Evolutionary conservation across 179 eudicot genomes (phyloP), one percentile per base, ranked within the genome.

Genomic region (Amaranthus tricolor): DNA sequence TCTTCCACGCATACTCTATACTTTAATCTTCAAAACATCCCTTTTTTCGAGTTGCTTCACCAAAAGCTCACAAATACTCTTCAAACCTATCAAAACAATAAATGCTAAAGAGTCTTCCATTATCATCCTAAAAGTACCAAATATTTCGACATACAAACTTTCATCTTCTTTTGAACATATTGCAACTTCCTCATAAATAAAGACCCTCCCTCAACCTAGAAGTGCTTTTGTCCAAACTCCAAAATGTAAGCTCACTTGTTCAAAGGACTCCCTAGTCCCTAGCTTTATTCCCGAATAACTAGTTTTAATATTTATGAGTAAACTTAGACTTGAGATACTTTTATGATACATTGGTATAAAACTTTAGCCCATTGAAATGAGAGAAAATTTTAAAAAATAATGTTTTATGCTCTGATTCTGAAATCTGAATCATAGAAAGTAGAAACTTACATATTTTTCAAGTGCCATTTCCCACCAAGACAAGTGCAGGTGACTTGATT

Each of bases 401-500:
- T 44, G n/a, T 50, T 67, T 61, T 57, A 47, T 44, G n/a, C 43
- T 67, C 66, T 57, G 21, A 55, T 49, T 59, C 48, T 73, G 44
- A 60, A 55, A 40, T 59, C 48, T 73, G 44, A 60, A 47, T 21
- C 9, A 58, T 69, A 71, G 66, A 31, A 73, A 60, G 53, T 69
- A 71, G 66, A 31, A 73, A 60, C 84, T 48, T 79, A 89, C 92
- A 89, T 77, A 66, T 57, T 76, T 10, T 50, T 51, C 64, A 89
- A 81, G 62, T 81, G 93, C 70, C 81, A 87, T 66, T 13, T 78
- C 56, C 76, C 77, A 21, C 55, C 62, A 73, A 78, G 59, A 83
- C 90, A 89, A 48, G 13, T 60, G 75, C 93, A 89, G 54, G 24
- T 74, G 21, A 89, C 80, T 70, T 84, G 75, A 73, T 86, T 85